A percentile compares a stretch with the other conserved stretches of the same genome.
phyloP scores from a whole-genome alignment of 352 stramenopile genomes.

The Pythium aphanidermatum region DNA sequence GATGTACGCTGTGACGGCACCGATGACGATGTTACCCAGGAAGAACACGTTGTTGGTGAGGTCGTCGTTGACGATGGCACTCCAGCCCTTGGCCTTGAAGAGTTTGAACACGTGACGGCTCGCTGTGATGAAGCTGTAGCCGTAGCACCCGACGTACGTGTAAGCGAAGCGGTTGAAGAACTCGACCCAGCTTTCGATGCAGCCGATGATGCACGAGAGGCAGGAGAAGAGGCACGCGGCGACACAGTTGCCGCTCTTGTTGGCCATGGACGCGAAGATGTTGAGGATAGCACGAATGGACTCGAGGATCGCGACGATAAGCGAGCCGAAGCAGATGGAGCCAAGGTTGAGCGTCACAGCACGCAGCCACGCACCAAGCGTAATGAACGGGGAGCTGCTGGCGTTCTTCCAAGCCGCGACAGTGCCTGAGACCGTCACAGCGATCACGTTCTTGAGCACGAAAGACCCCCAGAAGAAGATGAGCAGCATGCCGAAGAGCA shows the following conservation, averaged over 20 bases:
- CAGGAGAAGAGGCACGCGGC: constrained; percentile 59
- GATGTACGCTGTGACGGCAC: constrained; percentile 57
- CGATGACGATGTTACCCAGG: constrained; percentile 74
- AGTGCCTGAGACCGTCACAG: constrained; percentile 83
- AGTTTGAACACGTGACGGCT: constrained; percentile 76
- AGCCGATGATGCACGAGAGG: constrained; percentile 70
- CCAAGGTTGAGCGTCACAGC: constrained; percentile 87
- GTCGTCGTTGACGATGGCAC: constrained; percentile 86
- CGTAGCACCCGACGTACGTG: constrained; percentile 84
- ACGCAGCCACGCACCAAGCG: constrained; percentile 65
- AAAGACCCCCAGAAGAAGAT: constrained; percentile 91
- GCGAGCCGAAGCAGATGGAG: constrained; percentile 90
- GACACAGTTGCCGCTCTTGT: constrained; percentile 68
- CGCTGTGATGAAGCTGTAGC: constrained; percentile 77
- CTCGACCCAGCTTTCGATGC: constrained; percentile 80
- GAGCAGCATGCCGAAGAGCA: constrained; percentile 87
- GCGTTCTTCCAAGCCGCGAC: constrained; percentile 89
- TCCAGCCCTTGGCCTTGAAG: constrained; percentile 79
- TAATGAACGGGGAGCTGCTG: constrained; percentile 64
- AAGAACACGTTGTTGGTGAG: constrained; percentile 83
- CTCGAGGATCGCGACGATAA: constrained; percentile 90
- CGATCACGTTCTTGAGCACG: constrained; percentile 87
- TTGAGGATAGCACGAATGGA: constrained; percentile 62
- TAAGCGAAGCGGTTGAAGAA: constrained; percentile 90
- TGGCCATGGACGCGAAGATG: constrained; percentile 53